Percentiles rank a stretch among this genome's conserved stretches.
These are phyloP conservation scores for Cutaneotrichosporon cyanovorans DNA, from an alignment of 1,284 basidiomycete species.

Conservation along the genomic window DNA sequence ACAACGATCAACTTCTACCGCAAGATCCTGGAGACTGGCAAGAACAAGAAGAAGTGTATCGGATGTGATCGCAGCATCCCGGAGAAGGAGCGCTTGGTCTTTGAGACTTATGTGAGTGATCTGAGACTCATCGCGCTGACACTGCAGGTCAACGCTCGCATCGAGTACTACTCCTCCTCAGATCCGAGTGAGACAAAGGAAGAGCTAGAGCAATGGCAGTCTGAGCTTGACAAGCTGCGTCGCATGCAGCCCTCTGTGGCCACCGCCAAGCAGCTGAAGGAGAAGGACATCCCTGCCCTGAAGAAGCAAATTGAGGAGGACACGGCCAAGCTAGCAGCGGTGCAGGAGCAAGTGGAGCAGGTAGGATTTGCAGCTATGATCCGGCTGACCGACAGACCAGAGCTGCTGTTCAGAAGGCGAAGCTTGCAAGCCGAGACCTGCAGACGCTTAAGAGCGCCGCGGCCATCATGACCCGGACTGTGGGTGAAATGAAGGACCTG, in stretches of 20 bases:
- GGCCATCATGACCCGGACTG: slow-evolving; percentile 55
- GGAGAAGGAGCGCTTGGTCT: slow-evolving; percentile 55
- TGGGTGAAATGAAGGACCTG: slow-evolving; percentile 60
- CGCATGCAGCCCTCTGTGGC: slow-evolving; percentile 51
- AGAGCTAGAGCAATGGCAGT: slow-evolving; percentile 58
- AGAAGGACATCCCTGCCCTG: slow-evolving; percentile 59
- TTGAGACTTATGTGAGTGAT: slow-evolving; percentile 58
- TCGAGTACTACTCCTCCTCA: slow-evolving; percentile 22
- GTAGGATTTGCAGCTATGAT: slow-evolving; percentile 9
- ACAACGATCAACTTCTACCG: slow-evolving; percentile 52
- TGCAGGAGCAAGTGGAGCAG: slow-evolving; percentile 54
- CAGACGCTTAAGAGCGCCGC: slow-evolving; percentile 60
- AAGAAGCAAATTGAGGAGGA: slow-evolving; percentile 58
- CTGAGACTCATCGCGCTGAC: neutral
- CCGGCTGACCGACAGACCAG: slow-evolving; percentile 11
- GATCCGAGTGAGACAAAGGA: slow-evolving; percentile 44
- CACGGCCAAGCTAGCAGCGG: slow-evolving; percentile 52
- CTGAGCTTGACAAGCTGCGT: slow-evolving; percentile 56
- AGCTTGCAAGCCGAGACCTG: slow-evolving; percentile 53
- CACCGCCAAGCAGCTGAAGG: slow-evolving; percentile 49
- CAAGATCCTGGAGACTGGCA: slow-evolving; percentile 56
- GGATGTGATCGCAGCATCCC: slow-evolving; percentile 68
- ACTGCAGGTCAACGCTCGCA: slow-evolving; percentile 49
- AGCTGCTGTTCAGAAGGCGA: slow-evolving; percentile 35
- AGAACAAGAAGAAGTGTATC: slow-evolving; percentile 61